Percentiles rank a stretch among this genome's conserved stretches.
These are phyloP conservation scores for Phytophthora vignae DNA, from an alignment of 352 stramenopile species.

Conservation along the genomic window DNA sequence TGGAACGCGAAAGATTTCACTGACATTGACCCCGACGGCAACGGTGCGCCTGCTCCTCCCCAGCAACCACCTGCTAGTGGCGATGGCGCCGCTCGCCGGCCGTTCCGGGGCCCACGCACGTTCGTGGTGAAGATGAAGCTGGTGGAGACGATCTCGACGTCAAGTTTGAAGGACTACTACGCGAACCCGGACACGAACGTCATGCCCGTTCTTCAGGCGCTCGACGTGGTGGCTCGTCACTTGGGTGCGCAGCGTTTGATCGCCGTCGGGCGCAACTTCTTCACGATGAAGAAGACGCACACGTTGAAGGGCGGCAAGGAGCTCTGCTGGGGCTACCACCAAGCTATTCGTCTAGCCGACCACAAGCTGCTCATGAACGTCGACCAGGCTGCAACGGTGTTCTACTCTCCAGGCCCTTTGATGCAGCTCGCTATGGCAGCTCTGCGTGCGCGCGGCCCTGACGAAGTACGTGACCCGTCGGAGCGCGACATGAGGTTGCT, in stretches of 20 bases:
- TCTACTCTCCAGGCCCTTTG: slow-evolving; percentile 57
- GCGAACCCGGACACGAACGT: slow-evolving; percentile 58
- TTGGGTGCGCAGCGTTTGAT: slow-evolving; percentile 61
- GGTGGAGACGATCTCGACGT: slow-evolving; percentile 62
- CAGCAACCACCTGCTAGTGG: slow-evolving; percentile 12
- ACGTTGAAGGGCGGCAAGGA: slow-evolving; percentile 69
- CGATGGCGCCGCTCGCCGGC: slow-evolving; percentile 30
- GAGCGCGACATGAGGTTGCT: slow-evolving; percentile 49
- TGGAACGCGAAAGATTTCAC: slow-evolving; percentile 59
- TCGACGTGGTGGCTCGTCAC: slow-evolving; percentile 71
- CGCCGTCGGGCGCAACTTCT: slow-evolving; percentile 73
- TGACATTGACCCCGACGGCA: slow-evolving; percentile 51
- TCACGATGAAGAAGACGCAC: slow-evolving; percentile 69
- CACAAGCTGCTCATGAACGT: slow-evolving; percentile 72
- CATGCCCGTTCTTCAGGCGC: slow-evolving; percentile 64
- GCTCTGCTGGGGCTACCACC: slow-evolving; percentile 75
- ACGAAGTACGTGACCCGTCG: slow-evolving; percentile 45
- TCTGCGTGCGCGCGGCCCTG: slow-evolving; percentile 34
- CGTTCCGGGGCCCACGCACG: slow-evolving; percentile 42
- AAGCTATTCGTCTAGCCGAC: slow-evolving; percentile 63
- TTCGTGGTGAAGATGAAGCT: slow-evolving; percentile 75
- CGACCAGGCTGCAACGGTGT: slow-evolving; percentile 72
- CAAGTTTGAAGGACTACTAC: slow-evolving; percentile 51
- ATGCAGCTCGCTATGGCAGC: slow-evolving; percentile 54
- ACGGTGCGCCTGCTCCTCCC: slow-evolving; percentile 2